Conservation (phyloP, 2,329 filamentous ascomycete genomes). For the Phyllosticta ampelicida region DNA sequence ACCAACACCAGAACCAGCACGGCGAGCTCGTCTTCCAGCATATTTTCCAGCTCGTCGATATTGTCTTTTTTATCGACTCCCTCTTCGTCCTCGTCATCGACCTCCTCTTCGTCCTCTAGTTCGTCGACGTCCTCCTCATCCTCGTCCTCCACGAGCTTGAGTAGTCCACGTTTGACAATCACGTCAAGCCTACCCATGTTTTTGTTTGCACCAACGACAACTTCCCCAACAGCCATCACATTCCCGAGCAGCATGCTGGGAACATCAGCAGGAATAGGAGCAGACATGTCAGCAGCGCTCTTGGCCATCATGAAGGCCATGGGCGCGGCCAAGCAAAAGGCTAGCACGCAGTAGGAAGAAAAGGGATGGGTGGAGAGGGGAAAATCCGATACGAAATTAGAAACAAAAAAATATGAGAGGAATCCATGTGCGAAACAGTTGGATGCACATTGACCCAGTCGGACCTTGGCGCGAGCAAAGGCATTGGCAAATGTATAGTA, state of each 20-base stretch:
- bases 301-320: neutral
- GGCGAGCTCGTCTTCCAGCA: neutral
- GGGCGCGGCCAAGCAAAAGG: neutral
- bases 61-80: neutral
- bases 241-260: neutral
- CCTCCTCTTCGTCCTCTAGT: neutral
- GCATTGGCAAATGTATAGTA: neutral
- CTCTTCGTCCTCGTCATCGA: neutral
- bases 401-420: neutral
- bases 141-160: neutral
- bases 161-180: neutral
- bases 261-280: neutral
- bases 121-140: neutral
- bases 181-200: neutral
- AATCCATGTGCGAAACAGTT: neutral
- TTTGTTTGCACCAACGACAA: neutral
- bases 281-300: neutral
- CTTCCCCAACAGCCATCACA: neutral
- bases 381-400: neutral
- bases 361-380: neutral
- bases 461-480: neutral
- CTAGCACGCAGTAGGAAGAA: neutral
- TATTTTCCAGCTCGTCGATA: neutral
- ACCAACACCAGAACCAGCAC: neutral
- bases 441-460: neutral